Percentiles rank a stretch among this genome's conserved stretches.
Evolutionary conservation across 805 yeast genomes (phyloP).

Genomic region (Teunomyces gatunensis): DNA sequence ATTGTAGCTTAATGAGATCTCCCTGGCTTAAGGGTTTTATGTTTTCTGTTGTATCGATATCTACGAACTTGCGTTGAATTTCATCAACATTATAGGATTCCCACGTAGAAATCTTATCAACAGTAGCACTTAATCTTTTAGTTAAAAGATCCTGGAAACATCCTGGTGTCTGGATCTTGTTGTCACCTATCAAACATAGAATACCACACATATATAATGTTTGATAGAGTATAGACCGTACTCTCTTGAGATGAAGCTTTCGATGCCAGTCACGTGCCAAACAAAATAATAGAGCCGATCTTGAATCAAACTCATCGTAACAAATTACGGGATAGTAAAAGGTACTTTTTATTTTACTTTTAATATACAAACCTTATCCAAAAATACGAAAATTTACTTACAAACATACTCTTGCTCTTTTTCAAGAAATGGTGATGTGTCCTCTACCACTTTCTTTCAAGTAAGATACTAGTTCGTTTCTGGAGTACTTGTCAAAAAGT

Average conservation of each 20-base stretch:
- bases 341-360: neutral
- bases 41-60: slow-evolving; percentile 5
- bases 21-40: slow-evolving; percentile 10
- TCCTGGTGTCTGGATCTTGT: slow-evolving; percentile 9
- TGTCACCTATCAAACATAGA: slow-evolving; percentile 23
- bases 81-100: slow-evolving; percentile 10
- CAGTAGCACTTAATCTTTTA: neutral
- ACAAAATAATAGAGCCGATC: neutral
- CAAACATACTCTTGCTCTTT: no score
- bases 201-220: slow-evolving; percentile 60
- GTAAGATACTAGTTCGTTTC: slow-evolving; percentile 20
- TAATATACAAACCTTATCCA: neutral
- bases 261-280: neutral
- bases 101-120: slow-evolving; percentile 9
- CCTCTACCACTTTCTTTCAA: slow-evolving; percentile 28
- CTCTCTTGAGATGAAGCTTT: neutral
- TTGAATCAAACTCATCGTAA: no score
- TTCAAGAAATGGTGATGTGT: slow-evolving; percentile 15
- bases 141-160: neutral
- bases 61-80: slow-evolving; percentile 8
- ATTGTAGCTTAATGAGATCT: slow-evolving; percentile 28
- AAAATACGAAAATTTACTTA: no score
- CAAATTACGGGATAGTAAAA: neutral
- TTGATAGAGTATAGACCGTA: neutral
- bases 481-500: slow-evolving; percentile 18